Percentiles rank a stretch among this genome's conserved stretches.
Evolutionary conservation across 192 early-diverging fungal genomes (phyloP).

Genomic region (Dissophora globulifera): DNA sequence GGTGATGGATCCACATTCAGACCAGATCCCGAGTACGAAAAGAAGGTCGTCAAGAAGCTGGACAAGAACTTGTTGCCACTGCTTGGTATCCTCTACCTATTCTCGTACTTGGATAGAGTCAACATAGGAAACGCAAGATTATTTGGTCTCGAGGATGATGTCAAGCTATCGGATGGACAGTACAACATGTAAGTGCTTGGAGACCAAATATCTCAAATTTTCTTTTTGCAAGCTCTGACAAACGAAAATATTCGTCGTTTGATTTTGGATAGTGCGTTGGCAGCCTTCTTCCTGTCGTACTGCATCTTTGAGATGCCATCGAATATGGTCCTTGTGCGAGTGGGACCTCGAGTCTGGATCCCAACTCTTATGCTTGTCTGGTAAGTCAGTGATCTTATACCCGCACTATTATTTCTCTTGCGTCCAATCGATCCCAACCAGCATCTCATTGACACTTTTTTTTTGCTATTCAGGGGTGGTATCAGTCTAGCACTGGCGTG

Average conservation of each 20-base stretch:
- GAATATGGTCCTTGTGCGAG: conserved; percentile 75
- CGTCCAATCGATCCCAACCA: not conserved
- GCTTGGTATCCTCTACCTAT: conserved; percentile 70
- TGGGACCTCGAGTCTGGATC: conserved; percentile 70
- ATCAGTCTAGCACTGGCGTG: conserved; percentile 72
- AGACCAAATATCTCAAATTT: no score
- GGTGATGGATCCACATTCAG: conserved; percentile 5
- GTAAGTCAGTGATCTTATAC: no score
- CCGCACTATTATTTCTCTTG: not conserved
- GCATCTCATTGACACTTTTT: conserved; percentile 7
- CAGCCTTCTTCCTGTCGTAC: conserved; percentile 65
- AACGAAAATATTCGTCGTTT: no score
- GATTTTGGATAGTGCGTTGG: conserved; percentile 31
- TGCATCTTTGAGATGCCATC: conserved; percentile 83
- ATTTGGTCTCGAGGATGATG: conserved; percentile 53
- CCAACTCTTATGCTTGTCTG: conserved; percentile 72
- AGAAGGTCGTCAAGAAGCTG: conserved; percentile 60
- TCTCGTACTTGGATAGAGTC: conserved; percentile 71
- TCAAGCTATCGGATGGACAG: conserved; percentile 59
- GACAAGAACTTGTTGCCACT: conserved; percentile 70
- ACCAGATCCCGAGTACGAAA: conserved; percentile 33
- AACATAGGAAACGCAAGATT: conserved; percentile 79
- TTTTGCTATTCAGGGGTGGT: conserved; percentile 56
- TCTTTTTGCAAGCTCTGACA: no score
- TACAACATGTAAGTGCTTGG: conserved; percentile 37